Evolutionary conservation across 306 rosid genomes (phyloP).

Genomic region (Prunus mume): DNA sequence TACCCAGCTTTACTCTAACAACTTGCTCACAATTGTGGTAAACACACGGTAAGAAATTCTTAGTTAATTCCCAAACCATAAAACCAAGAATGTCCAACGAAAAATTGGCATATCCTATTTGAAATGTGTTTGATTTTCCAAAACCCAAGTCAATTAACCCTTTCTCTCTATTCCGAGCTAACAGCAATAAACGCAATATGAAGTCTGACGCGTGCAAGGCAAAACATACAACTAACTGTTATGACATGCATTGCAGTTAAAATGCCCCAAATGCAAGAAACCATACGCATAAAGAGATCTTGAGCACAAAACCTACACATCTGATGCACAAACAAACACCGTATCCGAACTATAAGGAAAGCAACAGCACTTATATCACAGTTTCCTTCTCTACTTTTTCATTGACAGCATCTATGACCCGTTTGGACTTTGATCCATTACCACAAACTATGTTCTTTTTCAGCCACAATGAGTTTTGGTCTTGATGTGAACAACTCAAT

Average conservation of each 20-base stretch:
- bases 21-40: not conserved
- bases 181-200: constrained; percentile 1
- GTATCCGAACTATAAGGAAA: not conserved
- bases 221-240: not conserved
- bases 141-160: not conserved
- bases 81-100: not conserved
- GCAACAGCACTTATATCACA: not conserved
- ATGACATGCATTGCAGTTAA: not conserved
- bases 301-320: not conserved
- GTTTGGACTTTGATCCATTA: not conserved
- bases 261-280: not conserved
- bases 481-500: not conserved
- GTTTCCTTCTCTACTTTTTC: not conserved
- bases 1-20: not conserved
- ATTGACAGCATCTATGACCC: not conserved
- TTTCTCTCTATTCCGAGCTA: not conserved
- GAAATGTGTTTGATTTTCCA: not conserved
- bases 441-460: not conserved
- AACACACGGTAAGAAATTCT: not conserved
- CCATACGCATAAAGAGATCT: not conserved
- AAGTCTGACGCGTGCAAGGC: not conserved
- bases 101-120: not conserved
- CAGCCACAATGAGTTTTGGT: not conserved
- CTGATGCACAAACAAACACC: not conserved
- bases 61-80: not conserved